phyloP scores from a whole-genome alignment of 768 basidiomycete species.

The Lactarius tabidus region DNA sequence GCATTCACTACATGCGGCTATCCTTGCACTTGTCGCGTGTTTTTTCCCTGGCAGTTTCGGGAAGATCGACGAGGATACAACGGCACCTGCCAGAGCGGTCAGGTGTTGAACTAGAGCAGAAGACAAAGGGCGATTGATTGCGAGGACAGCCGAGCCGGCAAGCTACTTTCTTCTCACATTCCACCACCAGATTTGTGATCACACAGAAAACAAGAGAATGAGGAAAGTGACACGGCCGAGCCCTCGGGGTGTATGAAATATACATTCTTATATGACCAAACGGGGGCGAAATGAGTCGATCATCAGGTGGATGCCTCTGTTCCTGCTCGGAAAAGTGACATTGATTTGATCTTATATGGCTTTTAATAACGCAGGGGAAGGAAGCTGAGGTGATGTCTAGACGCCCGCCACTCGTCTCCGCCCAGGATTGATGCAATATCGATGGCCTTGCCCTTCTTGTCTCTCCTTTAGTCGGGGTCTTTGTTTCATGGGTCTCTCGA shows the following conservation, averaged over 20 bases:
- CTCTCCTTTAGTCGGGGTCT: no score
- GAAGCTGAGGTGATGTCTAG: no score
- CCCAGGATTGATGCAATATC: no score
- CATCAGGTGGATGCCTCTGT: no score
- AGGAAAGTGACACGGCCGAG: background rate
- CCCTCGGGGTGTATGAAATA: background rate
- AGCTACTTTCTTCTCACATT: background rate
- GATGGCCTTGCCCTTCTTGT: no score
- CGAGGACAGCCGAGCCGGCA: background rate
- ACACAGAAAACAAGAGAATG: background rate
- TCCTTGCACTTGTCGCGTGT: slow-evolving; percentile 95
- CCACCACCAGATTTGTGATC: background rate
- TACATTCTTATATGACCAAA: no score
- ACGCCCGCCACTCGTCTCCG: background rate
- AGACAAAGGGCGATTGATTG: slow-evolving; percentile 22
- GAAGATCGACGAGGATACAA: slow-evolving; percentile 88
- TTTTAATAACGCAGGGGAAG: no score
- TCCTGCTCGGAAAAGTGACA: no score
- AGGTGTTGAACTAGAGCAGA: slow-evolving; percentile 5
- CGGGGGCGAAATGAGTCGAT: no score
- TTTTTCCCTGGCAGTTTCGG: slow-evolving; percentile 96
- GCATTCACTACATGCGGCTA: no score
- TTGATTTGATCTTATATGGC: background rate
- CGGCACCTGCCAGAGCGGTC: slow-evolving; percentile 70
- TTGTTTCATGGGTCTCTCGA: no score